Evolutionary conservation across 2,329 filamentous ascomycete genomes (phyloP).

Genomic region (Aspergillus fructus): DNA sequence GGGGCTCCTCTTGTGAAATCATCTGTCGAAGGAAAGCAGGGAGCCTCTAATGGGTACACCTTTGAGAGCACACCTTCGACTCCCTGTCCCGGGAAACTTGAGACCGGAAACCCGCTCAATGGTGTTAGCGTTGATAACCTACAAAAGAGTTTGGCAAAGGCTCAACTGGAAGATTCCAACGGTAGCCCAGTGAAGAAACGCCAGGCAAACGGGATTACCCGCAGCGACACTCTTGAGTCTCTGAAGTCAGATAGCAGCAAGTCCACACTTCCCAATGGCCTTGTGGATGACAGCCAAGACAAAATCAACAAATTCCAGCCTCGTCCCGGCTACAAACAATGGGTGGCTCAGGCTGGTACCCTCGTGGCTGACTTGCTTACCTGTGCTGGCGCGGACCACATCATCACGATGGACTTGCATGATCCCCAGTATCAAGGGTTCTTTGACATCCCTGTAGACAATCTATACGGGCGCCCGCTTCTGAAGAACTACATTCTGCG

Average conservation of each 20-base stretch:
- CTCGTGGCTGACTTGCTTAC: conserved; percentile 91
- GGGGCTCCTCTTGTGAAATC: conserved; percentile 82
- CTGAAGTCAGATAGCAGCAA: conserved; percentile 31
- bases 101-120: conserved; percentile 64
- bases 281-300: conserved; percentile 54
- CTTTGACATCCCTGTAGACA: conserved; percentile 98
- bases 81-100: conserved; percentile 69
- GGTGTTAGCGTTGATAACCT: conserved; percentile 62
- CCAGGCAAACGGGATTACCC: conserved; percentile 41
- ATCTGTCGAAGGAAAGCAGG: conserved; percentile 39
- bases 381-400: conserved; percentile 92
- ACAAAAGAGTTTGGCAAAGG: conserved; percentile 70
- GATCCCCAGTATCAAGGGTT: conserved; percentile 98
- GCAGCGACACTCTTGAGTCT: conserved; percentile 41
- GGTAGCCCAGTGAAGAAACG: conserved; percentile 45
- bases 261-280: conserved; percentile 43
- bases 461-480: conserved; percentile 70
- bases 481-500: conserved; percentile 69
- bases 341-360: conserved; percentile 96
- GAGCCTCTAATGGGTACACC: conserved; percentile 61
- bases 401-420: conserved; percentile 96
- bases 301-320: conserved; percentile 68
- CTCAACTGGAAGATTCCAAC: conserved; percentile 57
- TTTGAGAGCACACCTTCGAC: conserved; percentile 92
- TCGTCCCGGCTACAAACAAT: conserved; percentile 94